Base-by-base conservation (phyloP, 192 early-diverging fungal genomes). In the Coemansia asiatica region DNA sequence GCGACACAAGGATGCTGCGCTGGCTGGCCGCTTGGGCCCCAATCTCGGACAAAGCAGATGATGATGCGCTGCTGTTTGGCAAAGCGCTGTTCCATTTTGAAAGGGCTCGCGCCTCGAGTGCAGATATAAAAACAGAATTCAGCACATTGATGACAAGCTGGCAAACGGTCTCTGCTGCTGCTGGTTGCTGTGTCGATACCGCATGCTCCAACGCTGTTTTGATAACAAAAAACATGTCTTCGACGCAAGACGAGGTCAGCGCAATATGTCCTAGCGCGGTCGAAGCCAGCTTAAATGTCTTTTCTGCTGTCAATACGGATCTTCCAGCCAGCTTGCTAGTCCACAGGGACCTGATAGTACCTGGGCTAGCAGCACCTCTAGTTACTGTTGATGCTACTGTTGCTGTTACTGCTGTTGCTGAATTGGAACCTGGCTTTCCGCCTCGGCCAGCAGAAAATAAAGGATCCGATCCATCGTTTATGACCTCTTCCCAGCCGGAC, bases 181-280 rank as follows among this genome's bases (percentile, higher is more conserved):
- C 81, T 16, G 89, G 69, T 61, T 92, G 87, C 40, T 86, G 82
- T 0, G 92, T 92, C n/a, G 88, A 76, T 1, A 97, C 71, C 1
- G 88, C 85, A 54, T 94, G 86, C 29, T 84, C 83, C 7, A 93
- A 71, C 6, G 87, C 85, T 23, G 88, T 90, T 61, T 91, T 90
- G 22, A 93, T 72, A 40, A 99, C 90, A 72, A 92, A 99, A 71
- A 97, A 97, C 8, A 95, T 86, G 65, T 99, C 97, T 47, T 94
- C 97, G 10, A 97, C 95, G 64, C 90, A 82, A 4, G 80, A 82
- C 0, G 80, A 82, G 0, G 80, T 82, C 28, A 67, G 64, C 27
- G 66, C 63, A 13, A 68, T 55, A 26, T 56, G 55, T 18, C 5
- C 55, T 18, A 31, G 27, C 23, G 40, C 40, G 15, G 5, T 44